Percentiles rank a stretch among this genome's conserved stretches.
These are phyloP conservation scores for Leccinum variicolor DNA, from an alignment of 768 basidiomycete species.

Conservation along the genomic window DNA sequence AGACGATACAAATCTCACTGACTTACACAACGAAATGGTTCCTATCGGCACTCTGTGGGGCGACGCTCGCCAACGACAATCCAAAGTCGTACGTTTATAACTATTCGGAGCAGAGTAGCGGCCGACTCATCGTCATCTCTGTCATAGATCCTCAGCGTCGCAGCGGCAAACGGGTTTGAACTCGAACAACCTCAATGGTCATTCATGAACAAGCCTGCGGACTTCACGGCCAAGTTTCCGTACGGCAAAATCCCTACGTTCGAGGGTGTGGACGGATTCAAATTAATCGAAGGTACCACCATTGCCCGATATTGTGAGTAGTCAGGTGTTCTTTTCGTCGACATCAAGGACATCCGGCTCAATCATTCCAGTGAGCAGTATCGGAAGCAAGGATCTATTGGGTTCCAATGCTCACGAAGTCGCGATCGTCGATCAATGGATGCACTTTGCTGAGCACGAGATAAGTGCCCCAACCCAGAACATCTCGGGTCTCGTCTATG, in stretches of 20 bases:
- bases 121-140: background rate
- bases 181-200: constrained; percentile 13
- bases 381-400: constrained; percentile 13
- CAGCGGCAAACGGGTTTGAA: constrained; percentile 15
- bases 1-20: background rate
- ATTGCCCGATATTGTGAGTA: constrained; percentile 24
- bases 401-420: constrained; percentile 10
- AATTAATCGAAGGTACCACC: constrained; percentile 15
- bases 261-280: constrained; percentile 18
- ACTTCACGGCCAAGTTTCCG: constrained; percentile 15
- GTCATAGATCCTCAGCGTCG: constrained; percentile 17
- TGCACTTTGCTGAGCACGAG: constrained; percentile 12
- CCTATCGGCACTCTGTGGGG: constrained; percentile 20
- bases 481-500: constrained; percentile 1
- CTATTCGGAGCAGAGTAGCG: background rate
- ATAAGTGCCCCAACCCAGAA: constrained; percentile 1
- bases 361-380: constrained; percentile 8
- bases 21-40: constrained; percentile 6
- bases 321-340: too few species aligned
- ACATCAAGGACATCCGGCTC: background rate
- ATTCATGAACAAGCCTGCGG: constrained; percentile 9
- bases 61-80: constrained; percentile 15
- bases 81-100: constrained; percentile 20
- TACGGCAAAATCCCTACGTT: constrained; percentile 24
- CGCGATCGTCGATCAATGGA: constrained; percentile 10